Evolutionary conservation across 2,329 filamentous ascomycete genomes (phyloP).

Genomic region (Cladophialophora psammophila): DNA sequence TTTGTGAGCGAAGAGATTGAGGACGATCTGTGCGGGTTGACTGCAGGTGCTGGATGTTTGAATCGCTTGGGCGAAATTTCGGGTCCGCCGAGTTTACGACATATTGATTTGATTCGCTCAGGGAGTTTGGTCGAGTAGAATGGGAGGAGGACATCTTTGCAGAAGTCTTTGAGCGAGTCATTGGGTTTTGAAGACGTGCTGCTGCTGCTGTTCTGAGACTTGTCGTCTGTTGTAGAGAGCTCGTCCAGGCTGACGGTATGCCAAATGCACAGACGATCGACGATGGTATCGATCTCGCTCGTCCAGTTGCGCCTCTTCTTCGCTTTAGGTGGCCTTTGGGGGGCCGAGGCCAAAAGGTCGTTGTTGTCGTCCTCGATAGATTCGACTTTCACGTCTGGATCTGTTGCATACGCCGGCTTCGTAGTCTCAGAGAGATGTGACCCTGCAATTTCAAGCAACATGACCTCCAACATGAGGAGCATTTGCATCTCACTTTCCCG

Average conservation of each 20-base stretch:
- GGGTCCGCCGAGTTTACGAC: slow-evolving; percentile 56
- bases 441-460: slow-evolving; percentile 49
- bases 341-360: slow-evolving; percentile 31
- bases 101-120: slow-evolving; percentile 55
- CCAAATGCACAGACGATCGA: slow-evolving; percentile 60
- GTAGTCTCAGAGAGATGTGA: slow-evolving; percentile 30
- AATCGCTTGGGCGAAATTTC: slow-evolving; percentile 47
- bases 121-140: slow-evolving; percentile 58
- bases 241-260: slow-evolving; percentile 56
- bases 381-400: slow-evolving; percentile 52
- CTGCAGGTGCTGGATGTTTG: slow-evolving; percentile 31
- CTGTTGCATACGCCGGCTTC: slow-evolving; percentile 46
- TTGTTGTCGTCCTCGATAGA: slow-evolving; percentile 35
- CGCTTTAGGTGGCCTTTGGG: slow-evolving; percentile 47
- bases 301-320: slow-evolving; percentile 54
- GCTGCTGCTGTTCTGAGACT: slow-evolving; percentile 18
- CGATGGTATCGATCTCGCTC: slow-evolving; percentile 54
- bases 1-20: slow-evolving; percentile 47
- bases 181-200: slow-evolving; percentile 42
- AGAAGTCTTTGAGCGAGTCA: slow-evolving; percentile 58
- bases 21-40: slow-evolving; percentile 58
- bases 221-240: slow-evolving; percentile 40
- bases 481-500: slow-evolving; percentile 59
- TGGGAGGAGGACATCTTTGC: slow-evolving; percentile 58
- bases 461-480: slow-evolving; percentile 57